Evolutionary conservation across 257 asterid species (phyloP), one percentile per base, ranked within the genome.

Genomic region (Penstemon newberryi): DNA sequence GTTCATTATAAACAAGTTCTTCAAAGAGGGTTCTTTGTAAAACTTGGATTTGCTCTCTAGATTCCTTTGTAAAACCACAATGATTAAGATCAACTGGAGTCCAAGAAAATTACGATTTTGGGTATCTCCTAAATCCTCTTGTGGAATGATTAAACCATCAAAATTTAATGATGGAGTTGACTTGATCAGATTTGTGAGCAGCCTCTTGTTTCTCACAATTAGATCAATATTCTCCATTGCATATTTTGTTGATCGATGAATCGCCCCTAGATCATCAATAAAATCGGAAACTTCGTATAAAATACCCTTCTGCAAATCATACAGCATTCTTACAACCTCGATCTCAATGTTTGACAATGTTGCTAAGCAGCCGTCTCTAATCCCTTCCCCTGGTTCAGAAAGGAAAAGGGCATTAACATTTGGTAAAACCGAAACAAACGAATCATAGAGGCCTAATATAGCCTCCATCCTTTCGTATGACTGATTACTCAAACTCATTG

Each of bases 1-100:
- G 76, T 83, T 83, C 81, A 81, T 73, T 72, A 71, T 10, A 75
- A 81, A 80, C 76, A 80, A 47, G 5, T 73, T 71, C 37, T 72
- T 71, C 15, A 78, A 37, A 7, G 67, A 15, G 43, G 75, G 60
- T 54, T 81, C 66, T 5, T 57, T 0, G 68, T 58, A 69, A 18
- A 9, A 11, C n/a, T 12, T 9, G 6, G 73, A 43, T 57, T 83
- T 83, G 19, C 8, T 44, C 18, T 59, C 37, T 6, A 81, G 52
- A 37, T 78, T 83, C 8, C 25, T 49, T 51, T 45, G 72, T 9
- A 83, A 36, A 57, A 72, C 67, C 49, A 50, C 67, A 2, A 81
- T 11, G 75, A 76, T 83, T 77, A 80, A 63, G 53, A 71, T 73
- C 77, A 83, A 44, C 50, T 83, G 84, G 13, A 47, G 73, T 5